Evolutionary conservation across 768 basidiomycete genomes (phyloP).

Genomic region (Mycena alexandri): DNA sequence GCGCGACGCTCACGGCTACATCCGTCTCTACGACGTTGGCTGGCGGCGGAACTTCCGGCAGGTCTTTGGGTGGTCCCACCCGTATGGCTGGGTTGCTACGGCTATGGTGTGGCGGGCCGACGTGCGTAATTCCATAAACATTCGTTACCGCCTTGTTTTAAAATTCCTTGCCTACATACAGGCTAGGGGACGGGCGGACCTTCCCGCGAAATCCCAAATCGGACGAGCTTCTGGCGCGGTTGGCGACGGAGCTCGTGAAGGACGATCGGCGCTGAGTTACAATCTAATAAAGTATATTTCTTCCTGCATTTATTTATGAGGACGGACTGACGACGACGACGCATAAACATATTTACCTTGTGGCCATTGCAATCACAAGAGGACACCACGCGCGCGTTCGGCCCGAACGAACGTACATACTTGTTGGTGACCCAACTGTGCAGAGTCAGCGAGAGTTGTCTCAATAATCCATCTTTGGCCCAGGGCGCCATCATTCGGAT

Average conservation of each 20-base stretch:
- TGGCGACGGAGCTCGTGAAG: constrained; percentile 73
- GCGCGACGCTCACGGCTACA: constrained; percentile 68
- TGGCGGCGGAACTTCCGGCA: constrained; percentile 79
- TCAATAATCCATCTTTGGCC: too few relatives aligned
- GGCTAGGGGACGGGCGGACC: constrained; percentile 73
- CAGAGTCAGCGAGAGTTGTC: too few relatives aligned
- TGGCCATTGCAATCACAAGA: too few relatives aligned
- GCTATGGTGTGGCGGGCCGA: constrained; percentile 71
- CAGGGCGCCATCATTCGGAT: too few relatives aligned
- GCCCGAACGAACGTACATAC: too few relatives aligned
- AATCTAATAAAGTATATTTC: too few relatives aligned
- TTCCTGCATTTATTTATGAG: too few relatives aligned
- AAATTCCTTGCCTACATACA: constrained; percentile 36
- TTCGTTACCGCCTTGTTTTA: too few relatives aligned
- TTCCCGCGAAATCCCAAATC: constrained; percentile 79
- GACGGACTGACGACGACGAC: too few relatives aligned
- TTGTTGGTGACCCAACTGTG: too few relatives aligned
- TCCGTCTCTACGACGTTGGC: constrained; percentile 81
- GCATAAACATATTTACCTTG: too few relatives aligned
- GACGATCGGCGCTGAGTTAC: constrained; percentile 56
- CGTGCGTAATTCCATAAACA: constrained; percentile 72
- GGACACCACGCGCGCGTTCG: too few relatives aligned
- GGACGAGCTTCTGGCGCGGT: constrained; percentile 72
- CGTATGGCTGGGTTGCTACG: constrained; percentile 66
- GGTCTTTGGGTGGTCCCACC: constrained; percentile 70